Conservation (phyloP, 306 rosid genomes). For the Purshia tridentata region DNA sequence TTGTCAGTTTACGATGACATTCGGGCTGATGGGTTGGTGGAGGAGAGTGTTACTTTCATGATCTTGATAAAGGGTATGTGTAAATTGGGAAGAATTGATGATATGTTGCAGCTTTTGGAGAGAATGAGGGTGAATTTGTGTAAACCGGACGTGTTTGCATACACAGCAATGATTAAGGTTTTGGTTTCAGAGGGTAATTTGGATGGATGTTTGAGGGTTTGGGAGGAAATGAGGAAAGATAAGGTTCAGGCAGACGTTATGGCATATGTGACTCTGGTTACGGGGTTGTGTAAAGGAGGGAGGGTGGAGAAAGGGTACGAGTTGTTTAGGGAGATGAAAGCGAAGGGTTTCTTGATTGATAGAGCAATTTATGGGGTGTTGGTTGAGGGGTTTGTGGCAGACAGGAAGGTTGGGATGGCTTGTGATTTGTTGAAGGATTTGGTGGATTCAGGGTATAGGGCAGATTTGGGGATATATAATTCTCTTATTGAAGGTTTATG, state of each 20-base stretch:
- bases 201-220: constrained; percentile 67
- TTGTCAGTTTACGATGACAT: constrained; percentile 68
- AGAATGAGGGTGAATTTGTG: constrained; percentile 69
- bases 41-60: constrained; percentile 78
- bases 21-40: constrained; percentile 58
- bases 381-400: constrained; percentile 65
- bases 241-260: constrained; percentile 55
- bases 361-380: constrained; percentile 63
- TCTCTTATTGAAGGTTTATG: constrained; percentile 77
- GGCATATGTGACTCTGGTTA: constrained; percentile 73
- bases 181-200: constrained; percentile 52
- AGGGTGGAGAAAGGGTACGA: constrained; percentile 57
- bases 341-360: constrained; percentile 65
- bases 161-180: constrained; percentile 63
- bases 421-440: constrained; percentile 76
- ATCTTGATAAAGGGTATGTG: constrained; percentile 76
- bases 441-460: constrained; percentile 67
- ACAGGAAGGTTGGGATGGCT: constrained; percentile 52
- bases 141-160: constrained; percentile 80
- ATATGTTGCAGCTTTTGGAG: constrained; percentile 58
- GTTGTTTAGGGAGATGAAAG: constrained; percentile 81
- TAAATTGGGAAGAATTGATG: constrained; percentile 55
- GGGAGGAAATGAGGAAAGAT: constrained; percentile 81
- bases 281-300: constrained; percentile 56
- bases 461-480: constrained; percentile 69